Percentiles rank a stretch among this genome's conserved stretches.
Evolutionary conservation across 2,329 filamentous ascomycete genomes (phyloP).

Genomic region (Pyrenophora tritici-repentis): DNA sequence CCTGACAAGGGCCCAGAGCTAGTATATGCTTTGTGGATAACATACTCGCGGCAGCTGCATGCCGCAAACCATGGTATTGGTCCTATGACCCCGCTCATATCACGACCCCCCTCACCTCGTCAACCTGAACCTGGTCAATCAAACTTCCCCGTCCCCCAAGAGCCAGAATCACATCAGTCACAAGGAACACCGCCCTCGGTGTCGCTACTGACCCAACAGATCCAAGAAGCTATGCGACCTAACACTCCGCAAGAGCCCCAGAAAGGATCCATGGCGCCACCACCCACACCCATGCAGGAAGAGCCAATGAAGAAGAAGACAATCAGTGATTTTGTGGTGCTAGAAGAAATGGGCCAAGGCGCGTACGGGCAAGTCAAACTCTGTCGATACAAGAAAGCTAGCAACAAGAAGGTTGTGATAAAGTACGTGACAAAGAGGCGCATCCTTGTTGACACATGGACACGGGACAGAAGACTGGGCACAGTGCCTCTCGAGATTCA

Average conservation of each 20-base stretch:
- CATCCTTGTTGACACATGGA: slow-evolving; percentile 98
- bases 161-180: slow-evolving; percentile 41
- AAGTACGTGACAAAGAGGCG: slow-evolving; percentile 98
- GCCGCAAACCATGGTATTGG: slow-evolving; percentile 67
- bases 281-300: slow-evolving; percentile 20
- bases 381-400: slow-evolving; percentile 78
- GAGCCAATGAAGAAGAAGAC: slow-evolving; percentile 67
- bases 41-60: slow-evolving; percentile 91
- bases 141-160: slow-evolving; percentile 44
- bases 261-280: slow-evolving; percentile 20
- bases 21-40: slow-evolving; percentile 95
- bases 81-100: slow-evolving; percentile 66
- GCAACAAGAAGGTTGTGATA: slow-evolving; percentile 81
- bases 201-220: slow-evolving; percentile 57
- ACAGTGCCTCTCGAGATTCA: slow-evolving; percentile 97
- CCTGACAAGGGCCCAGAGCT: slow-evolving; percentile 66
- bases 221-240: slow-evolving; percentile 56
- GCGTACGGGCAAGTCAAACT: slow-evolving; percentile 98
- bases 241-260: slow-evolving; percentile 50
- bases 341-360: slow-evolving; percentile 98
- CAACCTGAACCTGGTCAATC: slow-evolving; percentile 80
- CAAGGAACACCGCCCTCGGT: slow-evolving; percentile 47
- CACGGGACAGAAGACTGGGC: slow-evolving; percentile 85
- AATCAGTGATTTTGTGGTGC: slow-evolving; percentile 86
- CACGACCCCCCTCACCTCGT: slow-evolving; percentile 73